A percentile compares a stretch with the other conserved stretches of the same genome.
Conservation (phyloP, 345 rosid species). For the Aethionema arabicum region DNA sequence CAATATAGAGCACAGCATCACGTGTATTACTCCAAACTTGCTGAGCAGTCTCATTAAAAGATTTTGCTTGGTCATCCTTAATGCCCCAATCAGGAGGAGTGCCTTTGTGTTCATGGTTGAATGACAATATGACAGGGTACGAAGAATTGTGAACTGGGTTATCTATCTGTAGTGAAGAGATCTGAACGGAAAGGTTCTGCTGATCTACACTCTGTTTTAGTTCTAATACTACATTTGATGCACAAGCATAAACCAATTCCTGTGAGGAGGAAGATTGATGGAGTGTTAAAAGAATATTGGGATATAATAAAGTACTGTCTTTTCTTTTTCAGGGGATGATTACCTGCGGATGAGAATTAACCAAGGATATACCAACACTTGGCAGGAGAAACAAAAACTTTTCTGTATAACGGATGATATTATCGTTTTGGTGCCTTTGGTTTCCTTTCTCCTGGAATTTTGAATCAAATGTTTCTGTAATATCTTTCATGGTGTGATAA, state of each 20-base stretch:
- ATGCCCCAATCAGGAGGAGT: constrained; percentile 45
- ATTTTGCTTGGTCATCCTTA: constrained; percentile 42
- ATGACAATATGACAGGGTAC: constrained; percentile 85
- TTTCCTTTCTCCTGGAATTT: constrained; percentile 46
- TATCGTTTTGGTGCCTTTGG: constrained; percentile 49
- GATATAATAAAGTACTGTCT: constrained; percentile 11
- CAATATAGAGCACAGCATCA: constrained; percentile 59
- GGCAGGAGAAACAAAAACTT: constrained; percentile 63
- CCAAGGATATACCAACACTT: constrained; percentile 70
- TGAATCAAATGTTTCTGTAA: constrained; percentile 38
- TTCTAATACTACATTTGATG: constrained; percentile 56
- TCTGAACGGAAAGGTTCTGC: constrained; percentile 69
- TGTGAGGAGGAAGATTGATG: constrained; percentile 38
- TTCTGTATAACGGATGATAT: constrained; percentile 55
- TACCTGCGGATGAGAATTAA: constrained; percentile 83
- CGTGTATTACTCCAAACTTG: constrained; percentile 41
- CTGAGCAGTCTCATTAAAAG: constrained; percentile 37
- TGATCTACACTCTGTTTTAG: constrained; percentile 76
- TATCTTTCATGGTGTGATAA: constrained; percentile 59
- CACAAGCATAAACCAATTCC: constrained; percentile 90
- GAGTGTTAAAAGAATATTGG: constrained; percentile 16
- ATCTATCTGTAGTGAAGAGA: constrained; percentile 79
- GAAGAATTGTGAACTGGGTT: constrained; percentile 69
- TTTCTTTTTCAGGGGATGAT: constrained; percentile 1
- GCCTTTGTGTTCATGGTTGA: constrained; percentile 53